These are phyloP conservation scores for Apostasia ramifera DNA, from an alignment of 106 monocot genomes.

Conservation along the genomic window DNA sequence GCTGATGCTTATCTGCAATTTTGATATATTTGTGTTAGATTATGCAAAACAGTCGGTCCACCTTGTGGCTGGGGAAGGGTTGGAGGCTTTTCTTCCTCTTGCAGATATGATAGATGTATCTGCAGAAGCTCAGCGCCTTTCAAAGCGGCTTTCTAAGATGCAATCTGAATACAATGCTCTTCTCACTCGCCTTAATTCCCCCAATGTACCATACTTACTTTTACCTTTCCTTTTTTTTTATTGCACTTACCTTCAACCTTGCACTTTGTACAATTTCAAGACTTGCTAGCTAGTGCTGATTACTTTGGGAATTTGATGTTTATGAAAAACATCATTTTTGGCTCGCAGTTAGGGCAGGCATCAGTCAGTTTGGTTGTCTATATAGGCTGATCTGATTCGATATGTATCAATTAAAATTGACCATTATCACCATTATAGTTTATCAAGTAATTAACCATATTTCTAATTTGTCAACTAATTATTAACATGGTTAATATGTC, in stretches of 20 bases:
- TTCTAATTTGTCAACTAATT: too few relatives aligned
- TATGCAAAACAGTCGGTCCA: slow-evolving; percentile 82
- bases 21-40: slow-evolving; percentile 23
- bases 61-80: slow-evolving; percentile 78
- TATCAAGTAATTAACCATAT: too few relatives aligned
- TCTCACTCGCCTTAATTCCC: slow-evolving; percentile 68
- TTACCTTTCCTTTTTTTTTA: background rate
- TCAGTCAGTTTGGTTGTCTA: too few relatives aligned
- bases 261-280: too few relatives aligned
- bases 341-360: too few relatives aligned
- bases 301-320: too few relatives aligned
- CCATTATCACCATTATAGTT: too few relatives aligned
- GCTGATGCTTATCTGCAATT: background rate
- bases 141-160: slow-evolving; percentile 88
- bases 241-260: background rate
- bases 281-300: too few relatives aligned
- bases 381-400: too few relatives aligned
- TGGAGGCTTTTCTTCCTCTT: slow-evolving; percentile 93
- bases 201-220: slow-evolving; percentile 33
- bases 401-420: too few relatives aligned
- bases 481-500: too few relatives aligned
- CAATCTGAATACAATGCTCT: slow-evolving; percentile 86
- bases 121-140: slow-evolving; percentile 69
- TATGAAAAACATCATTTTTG: too few relatives aligned
- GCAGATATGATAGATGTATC: slow-evolving; percentile 94